Evolutionary conservation across 805 yeast species (phyloP).

Genomic region (Yamadazyma olivae): DNA sequence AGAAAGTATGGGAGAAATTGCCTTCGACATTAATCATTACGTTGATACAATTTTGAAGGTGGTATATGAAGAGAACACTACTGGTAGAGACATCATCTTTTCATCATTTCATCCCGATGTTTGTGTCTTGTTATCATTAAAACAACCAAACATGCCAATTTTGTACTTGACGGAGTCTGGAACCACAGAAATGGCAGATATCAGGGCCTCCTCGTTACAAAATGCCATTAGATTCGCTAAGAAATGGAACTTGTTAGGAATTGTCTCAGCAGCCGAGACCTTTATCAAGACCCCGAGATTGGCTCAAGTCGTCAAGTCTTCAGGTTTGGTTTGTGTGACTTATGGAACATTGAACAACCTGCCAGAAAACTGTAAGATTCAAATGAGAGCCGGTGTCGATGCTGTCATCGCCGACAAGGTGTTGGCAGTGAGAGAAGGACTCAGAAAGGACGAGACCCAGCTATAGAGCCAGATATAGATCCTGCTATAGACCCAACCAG

Average conservation of each 20-base stretch:
- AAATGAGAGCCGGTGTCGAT: slow-evolving; percentile 93
- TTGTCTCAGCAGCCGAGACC: slow-evolving; percentile 86
- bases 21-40: slow-evolving; percentile 80
- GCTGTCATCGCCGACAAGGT: slow-evolving; percentile 98
- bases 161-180: slow-evolving; percentile 89
- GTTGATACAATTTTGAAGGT: slow-evolving; percentile 80
- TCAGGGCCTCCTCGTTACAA: slow-evolving; percentile 82
- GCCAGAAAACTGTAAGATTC: slow-evolving; percentile 78
- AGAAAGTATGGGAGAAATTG: slow-evolving; percentile 84
- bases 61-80: slow-evolving; percentile 70
- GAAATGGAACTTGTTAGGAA: slow-evolving; percentile 87
- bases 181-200: slow-evolving; percentile 80
- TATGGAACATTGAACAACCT: slow-evolving; percentile 83
- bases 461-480: no score
- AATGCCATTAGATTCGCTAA: slow-evolving; percentile 88
- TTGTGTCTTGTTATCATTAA: slow-evolving; percentile 78
- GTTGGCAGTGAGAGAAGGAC: slow-evolving; percentile 84
- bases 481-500: no score
- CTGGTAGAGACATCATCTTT: slow-evolving; percentile 82
- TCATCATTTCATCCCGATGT: slow-evolving; percentile 95
- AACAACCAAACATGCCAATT: slow-evolving; percentile 92
- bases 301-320: slow-evolving; percentile 84
- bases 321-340: slow-evolving; percentile 90
- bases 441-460: slow-evolving; percentile 41
- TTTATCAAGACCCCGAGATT: slow-evolving; percentile 86